Conservation (phyloP, 2,329 filamentous ascomycete species). For the Sphaerulina musiva region DNA sequence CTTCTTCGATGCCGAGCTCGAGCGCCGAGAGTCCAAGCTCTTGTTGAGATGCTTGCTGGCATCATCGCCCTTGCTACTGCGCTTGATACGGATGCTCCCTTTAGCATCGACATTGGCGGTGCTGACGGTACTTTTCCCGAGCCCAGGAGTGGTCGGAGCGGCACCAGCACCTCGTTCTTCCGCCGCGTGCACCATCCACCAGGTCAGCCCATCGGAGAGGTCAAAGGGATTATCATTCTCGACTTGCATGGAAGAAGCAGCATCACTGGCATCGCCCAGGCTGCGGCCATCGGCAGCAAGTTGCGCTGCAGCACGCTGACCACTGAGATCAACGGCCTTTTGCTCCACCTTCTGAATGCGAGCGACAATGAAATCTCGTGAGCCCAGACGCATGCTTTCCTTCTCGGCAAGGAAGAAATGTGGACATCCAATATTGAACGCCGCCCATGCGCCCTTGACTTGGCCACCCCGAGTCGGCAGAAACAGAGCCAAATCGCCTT, state of each 20-base stretch:
- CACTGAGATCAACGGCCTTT: conserved; percentile 80
- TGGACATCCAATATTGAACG: conserved; percentile 94
- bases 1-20: conserved; percentile 78
- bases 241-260: conserved; percentile 41
- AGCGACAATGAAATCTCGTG: conserved; percentile 92
- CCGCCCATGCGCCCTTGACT: conserved; percentile 90
- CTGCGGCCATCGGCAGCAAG: conserved; percentile 36
- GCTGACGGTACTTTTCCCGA: conserved; percentile 86
- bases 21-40: conserved; percentile 84
- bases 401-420: conserved; percentile 96
- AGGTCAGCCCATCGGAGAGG: conserved; percentile 85
- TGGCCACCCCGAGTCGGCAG: conserved; percentile 82
- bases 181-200: conserved; percentile 89
- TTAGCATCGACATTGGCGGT: conserved; percentile 80
- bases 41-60: conserved; percentile 57
- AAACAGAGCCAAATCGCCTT: conserved; percentile 90
- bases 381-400: conserved; percentile 75
- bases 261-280: conserved; percentile 48
- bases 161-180: conserved; percentile 76
- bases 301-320: conserved; percentile 43
- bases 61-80: conserved; percentile 39
- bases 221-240: conserved; percentile 97
- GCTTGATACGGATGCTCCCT: conserved; percentile 52
- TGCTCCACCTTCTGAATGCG: conserved; percentile 88
- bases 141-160: conserved; percentile 77